Evolutionary conservation across 2,329 filamentous ascomycete species (phyloP), one percentile per base, ranked within the genome.

Genomic region (Penicillium sp.): DNA sequence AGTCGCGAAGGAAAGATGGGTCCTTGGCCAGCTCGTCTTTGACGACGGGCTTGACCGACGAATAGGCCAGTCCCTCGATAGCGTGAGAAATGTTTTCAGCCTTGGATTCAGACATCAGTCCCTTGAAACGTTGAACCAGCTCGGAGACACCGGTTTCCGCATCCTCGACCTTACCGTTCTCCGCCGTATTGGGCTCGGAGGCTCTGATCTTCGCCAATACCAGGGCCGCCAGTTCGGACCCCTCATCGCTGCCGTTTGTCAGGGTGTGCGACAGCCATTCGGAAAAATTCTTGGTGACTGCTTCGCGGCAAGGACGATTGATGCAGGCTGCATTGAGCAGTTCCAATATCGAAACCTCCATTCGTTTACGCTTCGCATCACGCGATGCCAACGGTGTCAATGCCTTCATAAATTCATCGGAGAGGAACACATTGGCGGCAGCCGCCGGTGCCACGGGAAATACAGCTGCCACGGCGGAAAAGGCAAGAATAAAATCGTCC

Each of bases 271-370:
- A 86, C 28, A 98, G 76, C 89, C 91, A 97, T 46, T 87, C 82
- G 26, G 80, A 76, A 67, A 91, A 95, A 63, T 95, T 84, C 66
- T 89, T 89, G 56, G 82, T 80, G 50, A 97, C 86, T 7, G 86
- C 86, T 55, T 90, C 86, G 18, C 93, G 82, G 61, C 90, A 97
- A 6, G 80, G 74, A 38, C 82, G 78, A 63, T 94, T 87, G 69
- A 95, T 87, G 68, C 89, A 96, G 6, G 91, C 90, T 10, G 88
- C 89, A 68, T 90, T 95, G 47, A 98, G 77, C 71, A 98, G 82
- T 62, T 96, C 87, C 56, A 98, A 70, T 39, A 89, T 86, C 2
- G 89, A 87, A 48, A 87, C 85, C 69, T 95, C 89, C 18, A 97
- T 85, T 59, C 88, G 88, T 56, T 81, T 79, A 64, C 86, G 91